Evolutionary conservation across 108 stramenopile genomes (phyloP), one percentile per base, ranked within the genome.

Genomic region (Mediolabrus comicus): DNA sequence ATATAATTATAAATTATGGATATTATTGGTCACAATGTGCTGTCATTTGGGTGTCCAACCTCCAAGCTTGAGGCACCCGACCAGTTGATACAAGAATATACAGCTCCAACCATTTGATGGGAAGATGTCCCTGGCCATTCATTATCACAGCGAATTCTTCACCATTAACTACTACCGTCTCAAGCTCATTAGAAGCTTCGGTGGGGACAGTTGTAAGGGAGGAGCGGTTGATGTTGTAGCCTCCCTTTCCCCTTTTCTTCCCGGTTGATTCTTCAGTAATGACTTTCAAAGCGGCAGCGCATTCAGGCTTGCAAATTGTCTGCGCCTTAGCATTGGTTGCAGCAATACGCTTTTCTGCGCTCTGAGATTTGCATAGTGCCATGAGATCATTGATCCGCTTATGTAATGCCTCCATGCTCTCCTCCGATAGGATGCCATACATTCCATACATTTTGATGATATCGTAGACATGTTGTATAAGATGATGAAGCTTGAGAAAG

Each of bases 401-500:
- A 14, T 39, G 38, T 12, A 39, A 14, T 39, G 38, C 38, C n/a
- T 39, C 38, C 12, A 39, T 14, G 1, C 10, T 3, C 38, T 39
- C 38, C 0, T 12, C 38, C 12, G 38, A 39, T 14, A 39, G 14
- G 3, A 12, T 12, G 1, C 38, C 38, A 39, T 39, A 39, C 38
- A 39, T 39, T 0, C 38, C 38, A 14, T 39, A 39, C n/a, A 1
- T 0, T 11, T 11, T 8, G 38, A 39, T 14, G 10, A 39, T 11
- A 8, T 30, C 30, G n/a, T 12, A 2, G 8, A 33, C 57, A 29
- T 58, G 57, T 8, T 6, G 5, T 9, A 58, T 31, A 14, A 58
- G 57, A 31, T 58, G 57, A 28, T 58, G 57, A 3, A 29, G 57
- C 5, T 58, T 58, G 11, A 58, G 29, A 14, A 58, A 58, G 29